These are phyloP conservation scores for Castanopsis chinensis DNA, from an alignment of 306 rosid species.

Conservation along the genomic window DNA sequence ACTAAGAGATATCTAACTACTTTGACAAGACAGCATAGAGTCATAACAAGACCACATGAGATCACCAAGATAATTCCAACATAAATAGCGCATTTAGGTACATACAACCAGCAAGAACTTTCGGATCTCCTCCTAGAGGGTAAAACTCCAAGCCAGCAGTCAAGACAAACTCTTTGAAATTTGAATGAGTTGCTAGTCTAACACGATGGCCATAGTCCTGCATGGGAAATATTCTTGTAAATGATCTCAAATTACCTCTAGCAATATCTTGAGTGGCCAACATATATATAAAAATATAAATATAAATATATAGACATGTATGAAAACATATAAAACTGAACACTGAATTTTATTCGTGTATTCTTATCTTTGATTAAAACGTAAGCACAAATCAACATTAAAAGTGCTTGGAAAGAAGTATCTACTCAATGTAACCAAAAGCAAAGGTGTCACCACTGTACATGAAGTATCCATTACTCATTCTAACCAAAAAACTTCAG, in stretches of 20 bases:
- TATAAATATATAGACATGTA: not conserved
- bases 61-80: slow-evolving; percentile 13
- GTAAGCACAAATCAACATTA: not conserved
- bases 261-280: slow-evolving; percentile 7
- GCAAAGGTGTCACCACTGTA: not conserved
- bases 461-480: not conserved
- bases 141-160: slow-evolving; percentile 98
- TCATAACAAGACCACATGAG: not conserved
- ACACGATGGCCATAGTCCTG: slow-evolving; percentile 99
- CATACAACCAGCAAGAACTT: slow-evolving; percentile 98
- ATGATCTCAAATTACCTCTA: slow-evolving; percentile 9
- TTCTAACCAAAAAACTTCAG: not conserved
- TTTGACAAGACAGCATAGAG: slow-evolving; percentile 7
- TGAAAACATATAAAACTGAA: not conserved
- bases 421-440: not conserved
- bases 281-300: not conserved
- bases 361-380: not conserved
- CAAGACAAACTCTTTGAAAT: slow-evolving; percentile 97
- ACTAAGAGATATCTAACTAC: not conserved
- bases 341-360: not conserved
- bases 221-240: slow-evolving; percentile 23
- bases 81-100: slow-evolving; percentile 31
- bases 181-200: slow-evolving; percentile 95
- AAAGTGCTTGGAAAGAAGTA: not conserved
- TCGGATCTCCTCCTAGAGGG: slow-evolving; percentile 96